These are phyloP conservation scores for Rhodotorula sphaerocarpa DNA, from an alignment of 768 basidiomycete species.

Conservation along the genomic window DNA sequence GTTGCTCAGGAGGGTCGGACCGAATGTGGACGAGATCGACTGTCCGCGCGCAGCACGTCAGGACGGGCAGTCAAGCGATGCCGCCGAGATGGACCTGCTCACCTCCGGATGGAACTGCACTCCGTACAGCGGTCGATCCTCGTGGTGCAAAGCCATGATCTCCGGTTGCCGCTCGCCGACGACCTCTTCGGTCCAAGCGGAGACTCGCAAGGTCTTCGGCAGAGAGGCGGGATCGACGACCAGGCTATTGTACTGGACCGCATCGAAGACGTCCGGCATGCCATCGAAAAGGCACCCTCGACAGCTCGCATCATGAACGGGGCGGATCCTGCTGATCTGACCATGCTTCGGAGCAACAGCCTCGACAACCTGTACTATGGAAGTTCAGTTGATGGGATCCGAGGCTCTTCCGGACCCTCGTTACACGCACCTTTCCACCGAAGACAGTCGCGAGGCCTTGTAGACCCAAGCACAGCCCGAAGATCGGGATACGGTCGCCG, in stretches of 20 bases:
- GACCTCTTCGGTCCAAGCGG: conserved; percentile 5
- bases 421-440: conserved; percentile 17
- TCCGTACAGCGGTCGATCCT: conserved; percentile 22
- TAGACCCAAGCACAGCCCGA: conserved; percentile 32
- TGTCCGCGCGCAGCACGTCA: neutral
- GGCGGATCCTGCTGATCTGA: conserved; percentile 16
- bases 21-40: conserved; percentile 29
- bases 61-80: neutral
- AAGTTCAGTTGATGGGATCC: neutral
- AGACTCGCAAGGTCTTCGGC: conserved; percentile 15
- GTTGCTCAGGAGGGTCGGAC: conserved; percentile 24
- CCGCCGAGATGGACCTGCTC: neutral
- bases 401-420: too few species aligned
- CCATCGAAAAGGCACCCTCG: conserved; percentile 7
- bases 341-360: conserved; percentile 24
- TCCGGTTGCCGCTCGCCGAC: neutral
- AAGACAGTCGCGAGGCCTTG: conserved; percentile 34
- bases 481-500: conserved; percentile 23
- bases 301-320: neutral
- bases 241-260: conserved; percentile 34
- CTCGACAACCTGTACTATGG: conserved; percentile 9
- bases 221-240: conserved; percentile 5
- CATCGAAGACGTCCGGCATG: conserved; percentile 14
- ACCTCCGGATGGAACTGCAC: conserved; percentile 37
- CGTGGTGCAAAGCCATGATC: conserved; percentile 25